Evolutionary conservation across 2,329 filamentous ascomycete species (phyloP), one percentile per base, ranked within the genome.

Genomic region (Alternaria metachromatica): DNA sequence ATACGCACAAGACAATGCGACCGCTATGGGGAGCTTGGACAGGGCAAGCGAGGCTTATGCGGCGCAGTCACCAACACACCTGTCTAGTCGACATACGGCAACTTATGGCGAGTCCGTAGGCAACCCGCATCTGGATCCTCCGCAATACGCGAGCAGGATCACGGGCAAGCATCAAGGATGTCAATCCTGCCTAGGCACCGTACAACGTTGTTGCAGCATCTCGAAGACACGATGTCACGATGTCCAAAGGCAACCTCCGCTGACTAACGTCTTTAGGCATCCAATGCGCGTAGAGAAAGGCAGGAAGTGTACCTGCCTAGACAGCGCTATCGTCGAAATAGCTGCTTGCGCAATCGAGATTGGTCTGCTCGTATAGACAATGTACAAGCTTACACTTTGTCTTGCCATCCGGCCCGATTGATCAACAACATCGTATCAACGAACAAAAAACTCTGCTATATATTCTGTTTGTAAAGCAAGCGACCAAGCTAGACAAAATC

Each of bases 31-130:
- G 23, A 49, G 28, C 37, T 2, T n/a, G 28, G 49, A 15, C 28
- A 51, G 49, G 49, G n/a, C 28, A 53, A 53, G 28, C 49, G 49
- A 53, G 49, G 49, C 49, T 53, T 41, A 53, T 53, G 49, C 28
- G 49, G 49, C 49, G 20, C 28, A 37, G 49, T 41, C 20, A 12
- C 49, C 49, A 53, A 41, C 30, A 53, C 49, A 41, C 11, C 30
- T 25, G 37, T 25, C 49, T 41, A 53, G 12, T 53, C 30, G 49
- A 28, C 15, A 9, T 5, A n/a, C 21, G n/a, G 23, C 30, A 53
- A 30, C 20, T 37, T 0, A 2, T 41, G 20, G 49, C 13, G 49
- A 41, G 30, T 41, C 13, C 12, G 20, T 53, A 41, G 37, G 12
- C 21, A 15, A 41, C 15, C 49, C 20, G 53, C 20, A 33, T 56